Percentiles rank a stretch among this genome's conserved stretches.
phyloP scores from a whole-genome alignment of 2,329 filamentous ascomycete species.

The Stachybotrys echinatus region DNA sequence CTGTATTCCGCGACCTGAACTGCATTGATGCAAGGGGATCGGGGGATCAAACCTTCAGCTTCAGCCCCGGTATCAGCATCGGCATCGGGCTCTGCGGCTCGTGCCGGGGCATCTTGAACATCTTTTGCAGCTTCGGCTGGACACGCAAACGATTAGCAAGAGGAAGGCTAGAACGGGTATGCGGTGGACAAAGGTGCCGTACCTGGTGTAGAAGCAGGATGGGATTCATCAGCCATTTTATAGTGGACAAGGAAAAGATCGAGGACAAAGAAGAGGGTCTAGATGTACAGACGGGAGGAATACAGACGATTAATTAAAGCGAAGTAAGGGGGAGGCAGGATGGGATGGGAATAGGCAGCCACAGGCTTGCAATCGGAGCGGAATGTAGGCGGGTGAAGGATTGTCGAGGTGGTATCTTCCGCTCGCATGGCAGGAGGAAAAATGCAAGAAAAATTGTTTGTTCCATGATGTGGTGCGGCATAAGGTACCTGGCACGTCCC shows the following conservation, averaged over 20 bases:
- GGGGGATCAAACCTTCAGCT: slow-evolving; percentile 5
- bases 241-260: slow-evolving; percentile 4
- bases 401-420: background rate
- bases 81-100: slow-evolving; percentile 16
- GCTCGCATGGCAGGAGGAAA: background rate
- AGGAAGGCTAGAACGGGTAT: background rate
- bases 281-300: slow-evolving; percentile 5
- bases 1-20: background rate
- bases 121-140: background rate
- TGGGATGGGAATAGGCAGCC: slow-evolving; percentile 17
- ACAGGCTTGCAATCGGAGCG: background rate
- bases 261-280: slow-evolving; percentile 12
- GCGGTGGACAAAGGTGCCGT: slow-evolving; percentile 3
- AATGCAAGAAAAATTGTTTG: background rate
- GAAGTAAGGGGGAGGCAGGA: slow-evolving; percentile 13
- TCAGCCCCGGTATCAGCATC: slow-evolving; percentile 25
- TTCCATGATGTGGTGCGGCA: background rate
- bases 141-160: background rate
- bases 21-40: background rate
- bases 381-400: background rate
- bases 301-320: slow-evolving; percentile 3
- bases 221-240: slow-evolving; percentile 26
- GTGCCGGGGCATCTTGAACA: slow-evolving; percentile 10
- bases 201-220: slow-evolving; percentile 19
- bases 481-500: no score